Evolutionary conservation across 2,329 filamentous ascomycete species (phyloP).

Genomic region (Zelopaecilomyces penicillatus): DNA sequence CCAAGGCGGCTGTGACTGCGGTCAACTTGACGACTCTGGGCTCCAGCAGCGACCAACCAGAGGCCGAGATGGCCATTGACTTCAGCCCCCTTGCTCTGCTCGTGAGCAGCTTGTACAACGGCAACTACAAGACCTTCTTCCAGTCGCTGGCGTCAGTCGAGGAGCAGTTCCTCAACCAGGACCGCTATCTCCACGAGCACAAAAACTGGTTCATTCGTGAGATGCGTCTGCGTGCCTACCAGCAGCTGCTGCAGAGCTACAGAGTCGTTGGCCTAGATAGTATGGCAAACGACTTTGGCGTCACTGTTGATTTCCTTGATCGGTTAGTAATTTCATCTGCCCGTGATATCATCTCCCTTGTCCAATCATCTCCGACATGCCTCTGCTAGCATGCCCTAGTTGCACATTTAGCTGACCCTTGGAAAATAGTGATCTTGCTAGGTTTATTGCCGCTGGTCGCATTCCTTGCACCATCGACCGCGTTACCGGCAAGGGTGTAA

Average conservation of each 20-base stretch:
- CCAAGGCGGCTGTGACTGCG: constrained; percentile 48
- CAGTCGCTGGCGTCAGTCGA: constrained; percentile 81
- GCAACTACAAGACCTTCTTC: constrained; percentile 93
- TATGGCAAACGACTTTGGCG: constrained; percentile 96
- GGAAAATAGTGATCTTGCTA: constrained; percentile 69
- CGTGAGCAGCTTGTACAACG: constrained; percentile 85
- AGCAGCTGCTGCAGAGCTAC: constrained; percentile 95
- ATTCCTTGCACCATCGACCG: constrained; percentile 97
- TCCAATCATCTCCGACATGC: background rate
- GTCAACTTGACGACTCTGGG: constrained; percentile 87
- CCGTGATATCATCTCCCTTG: background rate
- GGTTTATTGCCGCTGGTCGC: constrained; percentile 90
- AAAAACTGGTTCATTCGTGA: constrained; percentile 95
- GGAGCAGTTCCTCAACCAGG: constrained; percentile 86
- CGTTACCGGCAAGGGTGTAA: constrained; percentile 90
- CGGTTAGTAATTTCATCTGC: constrained; percentile 48
- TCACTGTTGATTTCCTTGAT: constrained; percentile 93
- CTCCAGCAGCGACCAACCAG: constrained; percentile 60
- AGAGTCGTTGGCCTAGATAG: constrained; percentile 92
- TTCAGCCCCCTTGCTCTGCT: constrained; percentile 82
- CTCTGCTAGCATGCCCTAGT: background rate
- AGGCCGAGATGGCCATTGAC: constrained; percentile 75
- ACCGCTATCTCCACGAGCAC: constrained; percentile 93
- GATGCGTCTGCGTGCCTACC: constrained; percentile 94
- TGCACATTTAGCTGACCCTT: background rate